Base-by-base conservation (phyloP, 768 basidiomycete species). In the Leccinum broughii region DNA sequence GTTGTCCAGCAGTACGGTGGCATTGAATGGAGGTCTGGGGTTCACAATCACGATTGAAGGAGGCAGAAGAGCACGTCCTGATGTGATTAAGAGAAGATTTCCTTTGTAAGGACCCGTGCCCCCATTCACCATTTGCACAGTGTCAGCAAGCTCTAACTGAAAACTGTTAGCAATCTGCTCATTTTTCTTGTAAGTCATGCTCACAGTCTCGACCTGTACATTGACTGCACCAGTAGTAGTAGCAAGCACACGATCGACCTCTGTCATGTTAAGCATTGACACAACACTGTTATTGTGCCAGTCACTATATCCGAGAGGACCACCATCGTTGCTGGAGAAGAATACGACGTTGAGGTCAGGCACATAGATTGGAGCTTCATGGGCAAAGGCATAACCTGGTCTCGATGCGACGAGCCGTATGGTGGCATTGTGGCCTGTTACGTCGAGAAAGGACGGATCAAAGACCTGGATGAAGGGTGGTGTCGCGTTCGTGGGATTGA, bases 351-450 rank as follows among this genome's bases (percentile, higher is more conserved):
- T 82, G 24, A 85, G 86, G 35, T 77, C 78, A 3, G 84, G 74
- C 24, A 83, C 77, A 71, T 85, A 91, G 1, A 92, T 77, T 0
- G 88, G 89, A 3, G 88, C 92, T 73, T 93, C 92, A 66, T 93
- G 90, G 13, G 90, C 89, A 63, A 92, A 85, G 1, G 87, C 87
- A 70, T 85, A 87, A 7, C 79, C 82, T 10, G 81, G 79, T 60
- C 86, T 85, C 8, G 83, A 81, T 0, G 86, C 85, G 41, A 94
- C 81, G 56, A 83, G 72, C 10, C 82, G 80, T 56, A 93, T 80
- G 0, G 80, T 80, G 9, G 90, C 84, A 35, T 76, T 75, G 9
- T 69, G 61, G 1, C 90, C 90, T 3, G 90, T 80, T 57, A 91
- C 76, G 6, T 71, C 59, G 54, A 87, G 76, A 71, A 93, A 92